These are phyloP conservation scores for Mycena crocata DNA, from an alignment of 768 basidiomycete genomes.

Conservation along the genomic window DNA sequence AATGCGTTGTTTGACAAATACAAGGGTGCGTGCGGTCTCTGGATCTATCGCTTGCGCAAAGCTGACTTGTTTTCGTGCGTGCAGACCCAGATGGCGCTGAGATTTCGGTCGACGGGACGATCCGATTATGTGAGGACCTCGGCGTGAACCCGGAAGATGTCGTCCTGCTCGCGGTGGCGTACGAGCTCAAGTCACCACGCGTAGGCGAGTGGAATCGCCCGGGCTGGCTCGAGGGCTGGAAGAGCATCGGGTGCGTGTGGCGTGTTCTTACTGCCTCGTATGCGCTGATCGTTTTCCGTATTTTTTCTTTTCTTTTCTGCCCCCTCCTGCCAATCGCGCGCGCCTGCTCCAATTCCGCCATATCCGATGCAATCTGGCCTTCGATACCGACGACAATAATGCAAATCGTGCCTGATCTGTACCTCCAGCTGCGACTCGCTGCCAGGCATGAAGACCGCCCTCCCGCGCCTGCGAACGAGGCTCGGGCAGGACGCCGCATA, in stretches of 20 bases:
- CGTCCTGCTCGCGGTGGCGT: slow-evolving; percentile 84
- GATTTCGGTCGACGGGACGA: slow-evolving; percentile 84
- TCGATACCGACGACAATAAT: not conserved
- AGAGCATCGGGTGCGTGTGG: slow-evolving; percentile 67
- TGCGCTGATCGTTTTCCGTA: not conserved
- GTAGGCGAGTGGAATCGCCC: slow-evolving; percentile 78
- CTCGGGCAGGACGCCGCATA: slow-evolving; percentile 75
- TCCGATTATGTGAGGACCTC: slow-evolving; percentile 79
- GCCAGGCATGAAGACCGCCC: slow-evolving; percentile 64
- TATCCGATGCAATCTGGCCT: too few relatives aligned
- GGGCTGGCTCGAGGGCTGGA: slow-evolving; percentile 89
- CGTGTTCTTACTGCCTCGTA: not conserved
- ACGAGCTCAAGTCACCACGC: slow-evolving; percentile 79
- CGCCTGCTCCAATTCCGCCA: too few relatives aligned
- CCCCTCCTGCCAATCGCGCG: too few relatives aligned
- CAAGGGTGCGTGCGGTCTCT: slow-evolving; percentile 60
- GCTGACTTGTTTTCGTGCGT: too few relatives aligned
- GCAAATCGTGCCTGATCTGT: not conserved
- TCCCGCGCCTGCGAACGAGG: slow-evolving; percentile 66
- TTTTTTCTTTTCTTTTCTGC: too few relatives aligned
- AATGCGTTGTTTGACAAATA: slow-evolving; percentile 72
- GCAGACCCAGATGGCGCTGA: slow-evolving; percentile 62
- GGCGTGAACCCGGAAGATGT: slow-evolving; percentile 82
- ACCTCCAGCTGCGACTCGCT: slow-evolving; percentile 74
- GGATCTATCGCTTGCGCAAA: not conserved